Evolutionary conservation across 2,329 filamentous ascomycete genomes (phyloP).

Genomic region (Blastomyces parvus): DNA sequence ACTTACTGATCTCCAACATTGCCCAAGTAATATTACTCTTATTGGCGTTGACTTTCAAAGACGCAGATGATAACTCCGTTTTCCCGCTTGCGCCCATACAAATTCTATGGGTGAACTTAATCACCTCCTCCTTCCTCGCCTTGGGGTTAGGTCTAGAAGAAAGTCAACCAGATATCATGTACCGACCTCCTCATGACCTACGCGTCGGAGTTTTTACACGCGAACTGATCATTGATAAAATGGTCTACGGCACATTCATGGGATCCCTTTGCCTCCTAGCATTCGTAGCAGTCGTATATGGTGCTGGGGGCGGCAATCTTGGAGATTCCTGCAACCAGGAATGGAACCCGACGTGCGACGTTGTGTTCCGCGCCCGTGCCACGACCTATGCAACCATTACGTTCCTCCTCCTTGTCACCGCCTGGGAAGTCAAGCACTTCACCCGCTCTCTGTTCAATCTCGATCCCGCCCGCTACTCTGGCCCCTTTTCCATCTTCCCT

Average conservation of each 20-base stretch:
- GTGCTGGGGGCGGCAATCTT: constrained; percentile 36
- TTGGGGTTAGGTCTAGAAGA: constrained; percentile 75
- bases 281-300: constrained; percentile 34
- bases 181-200: constrained; percentile 62
- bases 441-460: constrained; percentile 64
- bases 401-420: constrained; percentile 64
- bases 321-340: constrained; percentile 47
- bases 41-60: constrained; percentile 71
- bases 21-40: constrained; percentile 74
- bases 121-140: constrained; percentile 76
- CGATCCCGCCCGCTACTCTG: constrained; percentile 45
- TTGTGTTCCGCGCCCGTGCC: constrained; percentile 58
- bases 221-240: constrained; percentile 34
- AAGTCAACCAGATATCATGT: constrained; percentile 66
- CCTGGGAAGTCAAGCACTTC: constrained; percentile 69
- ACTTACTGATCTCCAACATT: constrained; percentile 69
- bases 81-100: constrained; percentile 78
- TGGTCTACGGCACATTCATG: constrained; percentile 39
- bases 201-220: constrained; percentile 34
- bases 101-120: constrained; percentile 87
- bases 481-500: constrained; percentile 53
- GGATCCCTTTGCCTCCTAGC: constrained; percentile 35
- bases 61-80: constrained; percentile 59
- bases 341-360: constrained; percentile 41
- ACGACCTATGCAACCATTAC: constrained; percentile 66